These are phyloP conservation scores for Pyrenophora graminea DNA, from an alignment of 2,329 filamentous ascomycete species.

Conservation along the genomic window DNA sequence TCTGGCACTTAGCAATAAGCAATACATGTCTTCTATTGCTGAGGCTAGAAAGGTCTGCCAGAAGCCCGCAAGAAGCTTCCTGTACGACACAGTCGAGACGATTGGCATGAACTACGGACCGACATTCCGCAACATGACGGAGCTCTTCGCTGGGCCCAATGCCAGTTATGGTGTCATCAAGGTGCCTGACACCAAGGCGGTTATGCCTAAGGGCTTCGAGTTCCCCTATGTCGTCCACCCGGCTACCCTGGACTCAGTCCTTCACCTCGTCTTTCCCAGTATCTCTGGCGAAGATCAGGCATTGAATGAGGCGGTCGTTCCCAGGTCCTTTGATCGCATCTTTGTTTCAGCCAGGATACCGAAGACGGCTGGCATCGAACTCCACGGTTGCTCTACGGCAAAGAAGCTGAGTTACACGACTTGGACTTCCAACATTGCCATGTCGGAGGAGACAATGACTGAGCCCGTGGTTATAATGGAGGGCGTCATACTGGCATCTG, in stretches of 20 bases:
- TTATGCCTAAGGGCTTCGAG: constrained; percentile 9
- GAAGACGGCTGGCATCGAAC: constrained; percentile 1
- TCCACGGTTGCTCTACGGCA: constrained; percentile 6
- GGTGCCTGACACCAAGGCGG: constrained; percentile 3
- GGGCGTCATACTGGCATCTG: constrained; percentile 5
- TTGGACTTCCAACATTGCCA: constrained; percentile 6
- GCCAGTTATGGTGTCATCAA: constrained; percentile 7
- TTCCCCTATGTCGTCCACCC: constrained; percentile 7
- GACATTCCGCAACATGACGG: constrained; percentile 11
- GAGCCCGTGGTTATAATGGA: constrained; percentile 8
- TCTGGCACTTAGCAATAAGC: neutral
- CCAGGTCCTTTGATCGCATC: constrained; percentile 6
- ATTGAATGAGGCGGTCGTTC: constrained; percentile 10
- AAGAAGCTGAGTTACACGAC: constrained; percentile 13
- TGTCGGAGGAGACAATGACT: constrained; percentile 4
- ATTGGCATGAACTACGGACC: constrained; percentile 14
- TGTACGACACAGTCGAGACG: constrained; percentile 10
- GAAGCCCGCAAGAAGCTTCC: constrained; percentile 8
- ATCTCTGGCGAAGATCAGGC: constrained; percentile 14
- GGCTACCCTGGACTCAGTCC: constrained; percentile 9
- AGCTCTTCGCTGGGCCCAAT: constrained; percentile 16
- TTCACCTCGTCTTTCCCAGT: constrained; percentile 12
- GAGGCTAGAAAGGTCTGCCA: neutral
- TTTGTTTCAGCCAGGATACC: constrained; percentile 2
- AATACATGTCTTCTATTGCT: constrained; percentile 3